These are phyloP conservation scores for Penicillium sp. DNA, from an alignment of 2,329 filamentous ascomycete species.

Conservation along the genomic window DNA sequence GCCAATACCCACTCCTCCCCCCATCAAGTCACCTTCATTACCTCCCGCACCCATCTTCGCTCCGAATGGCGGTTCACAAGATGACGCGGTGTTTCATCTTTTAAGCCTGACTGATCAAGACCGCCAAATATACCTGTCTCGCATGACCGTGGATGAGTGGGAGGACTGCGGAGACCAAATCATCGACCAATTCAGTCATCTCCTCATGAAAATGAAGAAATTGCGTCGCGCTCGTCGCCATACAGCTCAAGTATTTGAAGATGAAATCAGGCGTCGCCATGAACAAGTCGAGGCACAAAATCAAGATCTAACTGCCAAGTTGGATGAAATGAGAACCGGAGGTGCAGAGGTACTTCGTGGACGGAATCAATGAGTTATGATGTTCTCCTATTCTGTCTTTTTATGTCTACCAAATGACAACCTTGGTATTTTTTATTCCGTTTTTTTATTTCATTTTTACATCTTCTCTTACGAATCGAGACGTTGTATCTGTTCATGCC, in stretches of 20 bases:
- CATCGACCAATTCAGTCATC: conserved; percentile 53
- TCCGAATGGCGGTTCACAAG: conserved; percentile 20
- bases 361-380: conserved; percentile 26
- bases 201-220: conserved; percentile 54
- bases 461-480: not conserved
- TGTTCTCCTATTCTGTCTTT: not conserved
- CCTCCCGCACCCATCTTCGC: conserved; percentile 19
- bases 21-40: conserved; percentile 21
- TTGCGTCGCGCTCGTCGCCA: conserved; percentile 56
- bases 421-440: not conserved
- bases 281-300: conserved; percentile 51
- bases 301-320: conserved; percentile 49
- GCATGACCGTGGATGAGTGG: conserved; percentile 57
- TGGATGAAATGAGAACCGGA: conserved; percentile 55
- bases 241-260: conserved; percentile 55
- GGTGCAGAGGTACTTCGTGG: conserved; percentile 55
- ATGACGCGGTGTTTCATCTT: conserved; percentile 40
- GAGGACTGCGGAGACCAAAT: conserved; percentile 64
- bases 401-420: not conserved
- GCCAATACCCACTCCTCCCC: conserved; percentile 31
- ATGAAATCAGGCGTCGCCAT: conserved; percentile 56
- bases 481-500: conserved; percentile 5
- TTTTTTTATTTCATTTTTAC: not conserved
- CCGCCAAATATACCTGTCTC: conserved; percentile 53
- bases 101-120: conserved; percentile 37